Conservation (phyloP, 805 yeast species). For the Candida quercuum region DNA sequence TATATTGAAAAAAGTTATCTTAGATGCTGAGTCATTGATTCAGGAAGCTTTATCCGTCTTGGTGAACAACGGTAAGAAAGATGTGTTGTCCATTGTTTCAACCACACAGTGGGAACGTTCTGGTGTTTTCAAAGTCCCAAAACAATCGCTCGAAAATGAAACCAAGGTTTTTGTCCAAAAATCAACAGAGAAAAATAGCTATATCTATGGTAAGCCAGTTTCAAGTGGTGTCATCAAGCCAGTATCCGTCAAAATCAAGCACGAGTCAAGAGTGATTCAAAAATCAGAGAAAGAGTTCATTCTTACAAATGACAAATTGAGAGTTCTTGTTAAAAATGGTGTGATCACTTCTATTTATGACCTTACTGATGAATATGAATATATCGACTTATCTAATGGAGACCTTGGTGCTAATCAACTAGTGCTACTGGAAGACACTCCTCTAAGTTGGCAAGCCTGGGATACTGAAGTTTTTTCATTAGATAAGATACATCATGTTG, state of each 20-base stretch:
- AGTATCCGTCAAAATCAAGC: slow-evolving; percentile 22
- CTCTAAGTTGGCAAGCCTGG: slow-evolving; percentile 93
- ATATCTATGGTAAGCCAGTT: slow-evolving; percentile 11
- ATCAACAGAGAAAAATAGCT: slow-evolving; percentile 16
- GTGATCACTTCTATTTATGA: slow-evolving; percentile 62
- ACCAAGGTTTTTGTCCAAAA: slow-evolving; percentile 10
- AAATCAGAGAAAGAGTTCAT: slow-evolving; percentile 36
- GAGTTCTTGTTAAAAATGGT: slow-evolving; percentile 56
- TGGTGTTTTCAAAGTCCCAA: slow-evolving; percentile 34
- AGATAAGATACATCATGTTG: slow-evolving; percentile 56
- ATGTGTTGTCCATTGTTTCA: slow-evolving; percentile 30
- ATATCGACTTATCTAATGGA: slow-evolving; percentile 53
- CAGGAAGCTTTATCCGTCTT: slow-evolving; percentile 31
- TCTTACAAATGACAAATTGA: slow-evolving; percentile 57
- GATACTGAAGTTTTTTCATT: slow-evolving; percentile 90
- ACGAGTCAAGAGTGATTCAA: slow-evolving; percentile 45
- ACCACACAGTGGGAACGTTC: slow-evolving; percentile 62
- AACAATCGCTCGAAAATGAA: slow-evolving; percentile 3
- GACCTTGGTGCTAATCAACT: slow-evolving; percentile 79
- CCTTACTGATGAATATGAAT: slow-evolving; percentile 51
- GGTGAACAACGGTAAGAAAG: slow-evolving; percentile 14
- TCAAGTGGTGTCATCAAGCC: slow-evolving; percentile 11
- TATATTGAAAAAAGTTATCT: slow-evolving; percentile 56
- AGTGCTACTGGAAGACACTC: slow-evolving; percentile 83
- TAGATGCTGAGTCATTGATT: slow-evolving; percentile 45